Evolutionary conservation across 179 eudicot species (phyloP).

Genomic region (Amaranthus tricolor): DNA sequence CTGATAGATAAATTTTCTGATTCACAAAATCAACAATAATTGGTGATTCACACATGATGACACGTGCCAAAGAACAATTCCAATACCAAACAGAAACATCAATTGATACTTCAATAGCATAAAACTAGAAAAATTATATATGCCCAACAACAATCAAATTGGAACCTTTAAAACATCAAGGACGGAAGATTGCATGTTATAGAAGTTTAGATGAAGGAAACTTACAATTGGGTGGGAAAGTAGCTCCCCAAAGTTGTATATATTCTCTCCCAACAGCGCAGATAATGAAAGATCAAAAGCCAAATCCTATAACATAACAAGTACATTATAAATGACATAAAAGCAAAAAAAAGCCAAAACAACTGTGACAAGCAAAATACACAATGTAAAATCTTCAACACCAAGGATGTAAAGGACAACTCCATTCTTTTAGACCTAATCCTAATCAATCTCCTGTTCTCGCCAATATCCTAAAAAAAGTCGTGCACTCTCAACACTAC

Average conservation of each 20-base stretch:
- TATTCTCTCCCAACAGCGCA: conserved; percentile 94
- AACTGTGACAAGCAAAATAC: background rate
- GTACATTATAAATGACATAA: conserved; percentile 10
- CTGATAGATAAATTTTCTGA: background rate
- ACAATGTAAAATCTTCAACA: background rate
- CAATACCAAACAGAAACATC: background rate
- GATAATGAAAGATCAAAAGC: conserved; percentile 98
- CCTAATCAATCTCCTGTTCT: background rate
- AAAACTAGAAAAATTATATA: background rate
- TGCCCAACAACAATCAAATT: background rate
- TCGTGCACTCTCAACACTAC: background rate
- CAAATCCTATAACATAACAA: conserved; percentile 57
- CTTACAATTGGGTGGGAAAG: conserved; percentile 99
- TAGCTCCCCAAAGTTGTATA: conserved; percentile 97
- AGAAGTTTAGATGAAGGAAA: background rate
- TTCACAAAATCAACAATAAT: background rate
- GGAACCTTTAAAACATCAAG: background rate
- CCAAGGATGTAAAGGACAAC: background rate
- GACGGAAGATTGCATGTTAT: background rate
- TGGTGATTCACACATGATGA: background rate
- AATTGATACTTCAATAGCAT: background rate
- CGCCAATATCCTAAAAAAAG: conserved; percentile 1
- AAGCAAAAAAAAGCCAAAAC: background rate
- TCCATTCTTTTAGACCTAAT: background rate
- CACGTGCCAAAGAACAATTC: background rate